Evolutionary conservation across 495 filamentous ascomycete species (phyloP).

Genomic region (Talaromyces trachyspermus): DNA sequence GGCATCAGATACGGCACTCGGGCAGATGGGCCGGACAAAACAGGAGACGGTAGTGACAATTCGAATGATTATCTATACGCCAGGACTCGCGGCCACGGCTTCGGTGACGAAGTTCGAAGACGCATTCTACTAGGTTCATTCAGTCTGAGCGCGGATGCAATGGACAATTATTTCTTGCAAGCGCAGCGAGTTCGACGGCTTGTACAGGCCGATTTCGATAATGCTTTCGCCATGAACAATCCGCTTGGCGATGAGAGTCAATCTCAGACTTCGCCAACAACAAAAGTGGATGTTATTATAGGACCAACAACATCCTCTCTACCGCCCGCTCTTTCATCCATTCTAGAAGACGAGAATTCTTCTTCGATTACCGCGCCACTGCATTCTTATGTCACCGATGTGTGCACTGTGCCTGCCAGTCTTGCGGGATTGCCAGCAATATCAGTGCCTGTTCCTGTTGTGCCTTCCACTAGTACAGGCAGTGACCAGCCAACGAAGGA

Average conservation of each 20-base stretch:
- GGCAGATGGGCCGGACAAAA: slow-evolving; percentile 21
- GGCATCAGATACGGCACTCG: slow-evolving; percentile 80
- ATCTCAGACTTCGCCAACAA: slow-evolving; percentile 17
- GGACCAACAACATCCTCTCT: slow-evolving; percentile 77
- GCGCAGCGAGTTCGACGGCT: slow-evolving; percentile 82
- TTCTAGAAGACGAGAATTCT: slow-evolving; percentile 35
- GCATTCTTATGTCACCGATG: slow-evolving; percentile 79
- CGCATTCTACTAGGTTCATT: slow-evolving; percentile 88
- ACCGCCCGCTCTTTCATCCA: slow-evolving; percentile 53
- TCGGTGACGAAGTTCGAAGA: slow-evolving; percentile 78
- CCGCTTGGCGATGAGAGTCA: slow-evolving; percentile 43
- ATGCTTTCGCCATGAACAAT: slow-evolving; percentile 61
- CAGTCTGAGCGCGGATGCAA: slow-evolving; percentile 80
- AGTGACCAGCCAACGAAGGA: too few species aligned
- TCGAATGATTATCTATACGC: slow-evolving; percentile 61
- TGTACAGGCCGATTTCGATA: slow-evolving; percentile 78
- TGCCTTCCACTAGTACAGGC: too few species aligned
- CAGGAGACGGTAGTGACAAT: slow-evolving; percentile 17
- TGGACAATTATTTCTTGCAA: slow-evolving; percentile 94
- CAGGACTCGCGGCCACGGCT: slow-evolving; percentile 58
- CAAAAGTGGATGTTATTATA: slow-evolving; percentile 76
- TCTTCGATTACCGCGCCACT: slow-evolving; percentile 26
- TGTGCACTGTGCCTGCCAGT: slow-evolving; percentile 92
- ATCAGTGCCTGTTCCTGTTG: slow-evolving; percentile 66
- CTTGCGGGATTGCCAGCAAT: slow-evolving; percentile 86